These are phyloP conservation scores for cucumber (Cucumis sativus) DNA, from an alignment of 306 rosid genomes.

Conservation along the genomic window DNA sequence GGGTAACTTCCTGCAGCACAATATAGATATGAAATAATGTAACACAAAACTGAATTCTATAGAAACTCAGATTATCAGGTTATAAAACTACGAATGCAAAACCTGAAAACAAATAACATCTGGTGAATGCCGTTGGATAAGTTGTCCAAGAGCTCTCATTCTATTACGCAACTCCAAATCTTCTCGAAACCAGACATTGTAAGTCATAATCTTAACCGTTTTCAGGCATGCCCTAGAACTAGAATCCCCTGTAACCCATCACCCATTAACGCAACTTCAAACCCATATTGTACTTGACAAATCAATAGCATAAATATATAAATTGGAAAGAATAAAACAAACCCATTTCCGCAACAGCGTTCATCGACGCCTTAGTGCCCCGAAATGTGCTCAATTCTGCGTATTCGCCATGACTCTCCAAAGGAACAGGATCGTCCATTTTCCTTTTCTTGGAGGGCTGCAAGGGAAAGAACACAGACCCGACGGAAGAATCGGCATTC, in stretches of 20 bases:
- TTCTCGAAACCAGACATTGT: constrained; percentile 86
- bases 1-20: constrained; percentile 27
- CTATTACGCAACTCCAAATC: constrained; percentile 66
- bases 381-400: constrained; percentile 9
- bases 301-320: neutral
- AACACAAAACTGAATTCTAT: neutral
- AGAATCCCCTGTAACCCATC: constrained; percentile 21
- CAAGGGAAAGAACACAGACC: constrained; percentile 72
- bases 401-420: constrained; percentile 12
- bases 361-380: constrained; percentile 14
- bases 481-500: constrained; percentile 39
- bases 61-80: neutral
- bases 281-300: neutral
- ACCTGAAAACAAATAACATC: constrained; percentile 48
- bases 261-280: neutral
- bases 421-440: constrained; percentile 12
- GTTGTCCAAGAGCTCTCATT: constrained; percentile 69
- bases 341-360: constrained; percentile 22
- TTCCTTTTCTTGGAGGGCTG: constrained; percentile 44
- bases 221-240: constrained; percentile 15
- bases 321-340: neutral
- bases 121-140: constrained; percentile 59
- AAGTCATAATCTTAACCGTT: constrained; percentile 44
- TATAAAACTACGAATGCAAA: neutral
- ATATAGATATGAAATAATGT: neutral